A percentile compares a stretch with the other conserved stretches of the same genome.
Evolutionary conservation across 805 yeast genomes (phyloP).

Genomic region (Cyberlindnera veronae): DNA sequence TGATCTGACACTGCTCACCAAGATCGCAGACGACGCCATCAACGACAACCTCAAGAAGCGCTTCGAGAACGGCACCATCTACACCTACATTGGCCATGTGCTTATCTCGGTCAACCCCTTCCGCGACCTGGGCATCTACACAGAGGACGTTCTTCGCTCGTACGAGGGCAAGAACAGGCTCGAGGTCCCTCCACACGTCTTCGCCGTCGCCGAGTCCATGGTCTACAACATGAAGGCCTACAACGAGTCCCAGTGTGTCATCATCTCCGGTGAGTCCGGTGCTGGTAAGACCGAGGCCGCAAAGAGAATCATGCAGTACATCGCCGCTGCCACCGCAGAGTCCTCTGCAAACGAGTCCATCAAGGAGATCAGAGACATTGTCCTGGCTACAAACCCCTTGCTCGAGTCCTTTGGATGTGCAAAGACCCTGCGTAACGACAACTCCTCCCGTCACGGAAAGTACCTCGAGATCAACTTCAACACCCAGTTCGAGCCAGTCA

Average conservation of each 20-base stretch:
- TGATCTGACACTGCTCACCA: conserved; percentile 84
- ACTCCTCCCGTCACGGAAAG: conserved; percentile 89
- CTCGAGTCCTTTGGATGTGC: conserved; percentile 94
- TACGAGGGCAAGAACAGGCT: conserved; percentile 90
- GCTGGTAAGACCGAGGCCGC: conserved; percentile 99
- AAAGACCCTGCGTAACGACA: conserved; percentile 82
- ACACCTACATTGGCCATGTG: conserved; percentile 92
- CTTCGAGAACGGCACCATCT: conserved; percentile 84
- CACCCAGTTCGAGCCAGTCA: conserved; percentile 78
- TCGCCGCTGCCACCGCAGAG: conserved; percentile 82
- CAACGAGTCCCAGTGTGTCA: conserved; percentile 93
- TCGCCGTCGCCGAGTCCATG: conserved; percentile 96
- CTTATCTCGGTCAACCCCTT: conserved; percentile 95
- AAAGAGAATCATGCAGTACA: conserved; percentile 95
- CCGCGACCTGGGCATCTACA: conserved; percentile 92
- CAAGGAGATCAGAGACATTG: conserved; percentile 92
- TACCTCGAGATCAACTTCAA: conserved; percentile 90
- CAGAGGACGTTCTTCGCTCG: conserved; percentile 66
- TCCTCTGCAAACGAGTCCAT: conserved; percentile 62
- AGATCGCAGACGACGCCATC: conserved; percentile 87
- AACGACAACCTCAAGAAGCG: conserved; percentile 88
- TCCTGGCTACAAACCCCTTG: conserved; percentile 91
- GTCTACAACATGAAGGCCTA: conserved; percentile 93
- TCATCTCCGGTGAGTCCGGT: conserved; percentile 96
- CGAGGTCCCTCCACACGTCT: conserved; percentile 98